Conservation (phyloP, 2,329 filamentous ascomycete genomes). For the Hypoxylon sp. region DNA sequence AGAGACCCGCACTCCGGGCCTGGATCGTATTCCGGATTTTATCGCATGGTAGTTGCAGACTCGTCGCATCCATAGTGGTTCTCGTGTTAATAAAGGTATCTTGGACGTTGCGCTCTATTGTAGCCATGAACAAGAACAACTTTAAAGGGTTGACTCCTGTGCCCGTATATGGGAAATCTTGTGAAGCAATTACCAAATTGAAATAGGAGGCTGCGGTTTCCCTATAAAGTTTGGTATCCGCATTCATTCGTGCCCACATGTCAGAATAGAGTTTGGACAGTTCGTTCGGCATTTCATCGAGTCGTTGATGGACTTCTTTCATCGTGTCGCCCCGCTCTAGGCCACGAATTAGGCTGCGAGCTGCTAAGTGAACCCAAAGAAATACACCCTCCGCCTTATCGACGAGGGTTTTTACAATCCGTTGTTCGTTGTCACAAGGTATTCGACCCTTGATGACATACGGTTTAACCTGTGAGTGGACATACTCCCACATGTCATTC, state of each 20-base stretch:
- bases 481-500: constrained; percentile 10
- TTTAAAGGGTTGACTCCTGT: neutral
- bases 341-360: constrained; percentile 13
- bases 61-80: neutral
- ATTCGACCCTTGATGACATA: constrained; percentile 1
- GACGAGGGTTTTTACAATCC: neutral
- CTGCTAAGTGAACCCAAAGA: constrained; percentile 15
- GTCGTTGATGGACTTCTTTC: constrained; percentile 2
- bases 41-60: constrained; percentile 1
- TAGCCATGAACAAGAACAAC: constrained; percentile 5
- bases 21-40: neutral
- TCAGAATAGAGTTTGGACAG: constrained; percentile 23
- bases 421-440: neutral
- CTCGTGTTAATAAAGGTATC: neutral
- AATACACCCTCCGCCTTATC: constrained; percentile 24
- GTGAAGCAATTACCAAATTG: constrained; percentile 14
- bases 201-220: constrained; percentile 11
- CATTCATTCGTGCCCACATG: constrained; percentile 28
- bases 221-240: constrained; percentile 9
- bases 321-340: constrained; percentile 2
- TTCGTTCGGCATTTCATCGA: constrained; percentile 22
- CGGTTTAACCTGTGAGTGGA: neutral
- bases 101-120: neutral
- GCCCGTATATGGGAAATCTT: no score
- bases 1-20: constrained; percentile 17